Percentiles rank a stretch among this genome's conserved stretches.
Conservation (phyloP, 768 basidiomycete species). For the Phanerochaete carnosa region DNA sequence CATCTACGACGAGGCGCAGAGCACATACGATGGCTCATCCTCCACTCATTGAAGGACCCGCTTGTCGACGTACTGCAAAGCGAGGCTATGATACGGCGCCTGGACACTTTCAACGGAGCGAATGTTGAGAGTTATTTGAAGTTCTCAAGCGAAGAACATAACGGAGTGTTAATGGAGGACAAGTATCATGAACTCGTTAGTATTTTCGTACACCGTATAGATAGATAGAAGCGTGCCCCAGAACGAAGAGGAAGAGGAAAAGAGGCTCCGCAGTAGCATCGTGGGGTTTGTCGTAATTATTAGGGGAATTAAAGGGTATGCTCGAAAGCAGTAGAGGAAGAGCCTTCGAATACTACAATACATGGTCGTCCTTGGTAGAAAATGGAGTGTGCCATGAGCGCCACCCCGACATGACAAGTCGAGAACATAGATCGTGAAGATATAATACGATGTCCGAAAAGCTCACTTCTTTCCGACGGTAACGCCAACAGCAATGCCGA, state of each 20-base stretch:
- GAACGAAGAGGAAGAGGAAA: not conserved
- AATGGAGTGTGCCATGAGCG: not conserved
- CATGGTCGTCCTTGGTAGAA: not conserved
- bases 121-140: conserved; percentile 31
- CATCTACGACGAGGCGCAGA: conserved; percentile 30
- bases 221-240: not conserved
- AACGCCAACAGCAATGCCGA: conserved; percentile 59
- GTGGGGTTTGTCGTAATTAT: conserved; percentile 1
- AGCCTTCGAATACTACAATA: not conserved
- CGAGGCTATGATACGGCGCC: conserved; percentile 51
- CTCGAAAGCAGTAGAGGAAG: not conserved
- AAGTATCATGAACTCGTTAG: conserved; percentile 45
- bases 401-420: not conserved
- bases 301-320: conserved; percentile 8
- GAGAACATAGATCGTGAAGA: conserved; percentile 5
- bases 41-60: conserved; percentile 73
- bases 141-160: conserved; percentile 48
- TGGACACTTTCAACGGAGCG: conserved; percentile 31
- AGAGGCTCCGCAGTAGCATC: not conserved
- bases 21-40: conserved; percentile 60
- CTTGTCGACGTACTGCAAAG: conserved; percentile 66
- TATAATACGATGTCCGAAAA: not conserved
- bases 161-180: conserved; percentile 43
- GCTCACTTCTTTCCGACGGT: conserved; percentile 17
- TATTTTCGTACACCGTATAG: conserved; percentile 33